These are phyloP conservation scores for Grigorovia transvaalensis DNA, from an alignment of 805 yeast species.

Conservation along the genomic window DNA sequence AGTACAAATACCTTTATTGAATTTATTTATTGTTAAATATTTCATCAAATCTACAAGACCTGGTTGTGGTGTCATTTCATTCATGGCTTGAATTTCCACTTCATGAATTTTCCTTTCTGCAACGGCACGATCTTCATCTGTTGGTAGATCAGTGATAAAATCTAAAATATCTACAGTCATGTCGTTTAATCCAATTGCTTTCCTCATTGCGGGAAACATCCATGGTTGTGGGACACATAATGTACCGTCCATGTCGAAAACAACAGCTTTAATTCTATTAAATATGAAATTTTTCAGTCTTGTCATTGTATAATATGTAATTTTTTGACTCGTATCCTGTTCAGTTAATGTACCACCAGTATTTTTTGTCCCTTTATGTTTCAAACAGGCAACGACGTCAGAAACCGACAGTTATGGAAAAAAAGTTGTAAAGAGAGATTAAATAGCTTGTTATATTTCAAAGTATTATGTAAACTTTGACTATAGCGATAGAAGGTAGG, in stretches of 20 bases:
- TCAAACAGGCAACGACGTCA: not conserved
- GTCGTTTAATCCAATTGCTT: conserved; percentile 40
- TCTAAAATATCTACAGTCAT: conserved; percentile 42
- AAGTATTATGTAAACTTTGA: too few relatives aligned
- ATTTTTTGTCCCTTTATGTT: not conserved
- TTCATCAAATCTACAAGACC: conserved; percentile 38
- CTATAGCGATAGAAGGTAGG: too few relatives aligned
- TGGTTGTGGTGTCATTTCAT: conserved; percentile 39
- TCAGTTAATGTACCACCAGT: not conserved
- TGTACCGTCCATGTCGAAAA: conserved; percentile 79
- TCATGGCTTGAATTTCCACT: conserved; percentile 58
- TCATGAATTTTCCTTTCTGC: conserved; percentile 39
- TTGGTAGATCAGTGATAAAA: conserved; percentile 35
- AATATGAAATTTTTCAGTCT: conserved; percentile 11
- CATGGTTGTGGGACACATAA: conserved; percentile 54
- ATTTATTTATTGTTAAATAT: conserved; percentile 18
- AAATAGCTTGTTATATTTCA: too few relatives aligned
- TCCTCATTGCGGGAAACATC: conserved; percentile 52
- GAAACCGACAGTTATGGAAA: too few relatives aligned
- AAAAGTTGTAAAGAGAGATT: too few relatives aligned
- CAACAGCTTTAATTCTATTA: conserved; percentile 36
- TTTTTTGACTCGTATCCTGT: not conserved
- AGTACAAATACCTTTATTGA: conserved; percentile 52
- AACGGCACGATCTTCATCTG: conserved; percentile 28
- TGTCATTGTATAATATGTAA: conserved; percentile 10